These are phyloP conservation scores for Pseudogymnoascus sp. DNA, from an alignment of 2,329 filamentous ascomycete genomes.

Conservation along the genomic window DNA sequence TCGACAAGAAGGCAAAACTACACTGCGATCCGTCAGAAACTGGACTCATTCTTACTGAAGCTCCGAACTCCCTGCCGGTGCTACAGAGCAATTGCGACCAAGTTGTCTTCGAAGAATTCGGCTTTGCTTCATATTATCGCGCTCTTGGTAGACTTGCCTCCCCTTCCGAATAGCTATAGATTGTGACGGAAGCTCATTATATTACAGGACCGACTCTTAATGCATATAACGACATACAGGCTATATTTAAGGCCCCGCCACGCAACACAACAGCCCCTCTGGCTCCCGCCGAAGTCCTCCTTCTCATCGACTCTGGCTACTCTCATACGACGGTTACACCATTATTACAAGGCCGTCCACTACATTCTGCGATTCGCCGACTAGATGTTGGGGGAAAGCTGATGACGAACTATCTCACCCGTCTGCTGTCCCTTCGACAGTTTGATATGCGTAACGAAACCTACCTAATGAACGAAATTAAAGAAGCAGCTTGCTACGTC, in stretches of 20 bases:
- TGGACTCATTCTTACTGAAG: slow-evolving; percentile 78
- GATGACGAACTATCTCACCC: slow-evolving; percentile 85
- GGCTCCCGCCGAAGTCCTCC: slow-evolving; percentile 67
- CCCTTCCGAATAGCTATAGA: not conserved
- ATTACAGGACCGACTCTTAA: slow-evolving; percentile 62
- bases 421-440: slow-evolving; percentile 80
- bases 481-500: slow-evolving; percentile 82
- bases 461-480: slow-evolving; percentile 91
- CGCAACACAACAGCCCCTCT: slow-evolving; percentile 37
- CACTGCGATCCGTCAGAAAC: slow-evolving; percentile 72
- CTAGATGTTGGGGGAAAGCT: slow-evolving; percentile 90
- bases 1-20: slow-evolving; percentile 59
- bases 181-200: slow-evolving; percentile 13
- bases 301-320: slow-evolving; percentile 87
- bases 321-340: slow-evolving; percentile 90
- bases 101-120: slow-evolving; percentile 95
- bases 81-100: slow-evolving; percentile 90
- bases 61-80: slow-evolving; percentile 71
- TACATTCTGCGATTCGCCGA: slow-evolving; percentile 74
- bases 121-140: slow-evolving; percentile 79
- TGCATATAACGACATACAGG: slow-evolving; percentile 71
- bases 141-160: slow-evolving; percentile 48
- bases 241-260: slow-evolving; percentile 56
- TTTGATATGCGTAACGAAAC: slow-evolving; percentile 95
- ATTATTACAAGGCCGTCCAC: slow-evolving; percentile 68